phyloP scores from a whole-genome alignment of 345 rosid species.

The Raphanus raphanistrum region DNA sequence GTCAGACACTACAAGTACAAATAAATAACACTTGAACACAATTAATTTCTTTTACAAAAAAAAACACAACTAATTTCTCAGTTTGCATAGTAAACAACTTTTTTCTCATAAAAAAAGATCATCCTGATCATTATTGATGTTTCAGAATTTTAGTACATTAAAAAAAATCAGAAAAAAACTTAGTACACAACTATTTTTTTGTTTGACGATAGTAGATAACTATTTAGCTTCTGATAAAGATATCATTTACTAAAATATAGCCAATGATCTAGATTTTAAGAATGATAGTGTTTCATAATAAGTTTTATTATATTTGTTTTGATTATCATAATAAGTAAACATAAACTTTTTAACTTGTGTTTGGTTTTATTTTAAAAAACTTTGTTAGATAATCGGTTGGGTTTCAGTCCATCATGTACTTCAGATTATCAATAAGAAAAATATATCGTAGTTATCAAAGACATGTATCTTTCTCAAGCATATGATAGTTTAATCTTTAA shows the following conservation, averaged over 20 bases:
- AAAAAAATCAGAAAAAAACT: no score
- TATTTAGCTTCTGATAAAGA: neutral
- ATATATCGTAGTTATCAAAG: neutral
- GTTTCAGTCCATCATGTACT: no score
- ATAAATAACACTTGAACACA: neutral
- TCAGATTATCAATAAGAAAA: no score
- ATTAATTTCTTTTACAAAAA: neutral
- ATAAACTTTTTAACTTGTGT: neutral
- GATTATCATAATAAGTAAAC: neutral
- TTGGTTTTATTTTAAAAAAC: neutral
- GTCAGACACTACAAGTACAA: slow-evolving; percentile 1
- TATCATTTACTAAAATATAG: neutral
- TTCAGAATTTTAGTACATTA: no score
- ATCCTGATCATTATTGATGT: neutral
- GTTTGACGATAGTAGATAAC: neutral
- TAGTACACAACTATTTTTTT: no score
- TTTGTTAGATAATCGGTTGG: neutral
- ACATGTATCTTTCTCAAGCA: neutral
- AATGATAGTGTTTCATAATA: neutral
- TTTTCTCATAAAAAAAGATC: neutral
- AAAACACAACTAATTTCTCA: neutral
- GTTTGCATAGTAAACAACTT: neutral
- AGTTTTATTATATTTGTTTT: neutral
- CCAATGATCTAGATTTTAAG: neutral
- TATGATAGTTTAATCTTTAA: slow-evolving; percentile 1